A percentile compares a stretch with the other conserved stretches of the same genome.
Conservation (phyloP, 306 rosid genomes). For the Hippophae rhamnoides region DNA sequence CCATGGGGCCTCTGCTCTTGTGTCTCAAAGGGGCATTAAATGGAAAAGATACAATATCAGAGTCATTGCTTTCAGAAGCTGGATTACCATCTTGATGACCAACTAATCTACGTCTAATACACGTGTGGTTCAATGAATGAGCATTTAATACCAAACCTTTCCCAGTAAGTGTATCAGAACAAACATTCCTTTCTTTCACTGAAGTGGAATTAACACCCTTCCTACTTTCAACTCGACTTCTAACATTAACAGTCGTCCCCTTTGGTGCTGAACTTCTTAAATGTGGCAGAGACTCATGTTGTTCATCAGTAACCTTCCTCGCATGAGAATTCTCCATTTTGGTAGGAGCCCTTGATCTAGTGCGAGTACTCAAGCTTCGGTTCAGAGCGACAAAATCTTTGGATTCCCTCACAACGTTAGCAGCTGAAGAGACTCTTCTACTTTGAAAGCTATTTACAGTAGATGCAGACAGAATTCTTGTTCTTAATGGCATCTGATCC, state of each 20-base stretch:
- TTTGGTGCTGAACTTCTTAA: slow-evolving; percentile 43
- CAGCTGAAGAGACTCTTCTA: slow-evolving; percentile 42
- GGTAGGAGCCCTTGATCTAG: slow-evolving; percentile 30
- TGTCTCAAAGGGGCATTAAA: slow-evolving; percentile 49
- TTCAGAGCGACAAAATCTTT: slow-evolving; percentile 77
- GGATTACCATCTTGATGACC: slow-evolving; percentile 31
- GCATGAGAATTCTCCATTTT: slow-evolving; percentile 40
- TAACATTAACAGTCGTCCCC: slow-evolving; percentile 41
- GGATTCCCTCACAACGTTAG: slow-evolving; percentile 27
- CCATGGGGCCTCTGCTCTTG: slow-evolving; percentile 16
- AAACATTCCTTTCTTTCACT: slow-evolving; percentile 25
- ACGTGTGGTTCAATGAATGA: slow-evolving; percentile 24
- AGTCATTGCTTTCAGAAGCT: slow-evolving; percentile 28
- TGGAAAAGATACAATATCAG: slow-evolving; percentile 49
- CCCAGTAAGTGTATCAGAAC: slow-evolving; percentile 25
- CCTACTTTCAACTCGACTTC: slow-evolving; percentile 28
- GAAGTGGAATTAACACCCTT: slow-evolving; percentile 29
- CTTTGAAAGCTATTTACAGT: slow-evolving; percentile 29
- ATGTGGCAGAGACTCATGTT: slow-evolving; percentile 33
- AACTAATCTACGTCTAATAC: slow-evolving; percentile 28
- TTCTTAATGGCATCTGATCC: slow-evolving; percentile 25
- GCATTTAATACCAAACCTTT: slow-evolving; percentile 29
- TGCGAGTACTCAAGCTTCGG: slow-evolving; percentile 41
- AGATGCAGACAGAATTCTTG: slow-evolving; percentile 32
- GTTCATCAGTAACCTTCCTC: slow-evolving; percentile 40